Evolutionary conservation across 257 asterid species (phyloP).

Genomic region (Fraxinus excelsior): DNA sequence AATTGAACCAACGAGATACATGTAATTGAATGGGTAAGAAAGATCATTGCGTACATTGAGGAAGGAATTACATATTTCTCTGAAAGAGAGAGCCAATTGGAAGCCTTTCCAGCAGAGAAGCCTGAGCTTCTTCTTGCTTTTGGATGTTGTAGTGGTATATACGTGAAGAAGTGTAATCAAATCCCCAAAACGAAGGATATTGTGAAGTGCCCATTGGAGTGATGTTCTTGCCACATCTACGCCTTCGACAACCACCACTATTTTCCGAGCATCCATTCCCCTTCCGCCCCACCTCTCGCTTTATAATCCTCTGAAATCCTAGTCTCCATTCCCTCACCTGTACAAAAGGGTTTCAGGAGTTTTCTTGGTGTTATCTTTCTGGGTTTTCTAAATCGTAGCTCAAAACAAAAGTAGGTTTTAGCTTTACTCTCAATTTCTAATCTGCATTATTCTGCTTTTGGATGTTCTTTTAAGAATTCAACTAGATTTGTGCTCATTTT

Average conservation of each 20-base stretch:
- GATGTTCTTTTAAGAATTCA: no score
- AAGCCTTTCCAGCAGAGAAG: constrained; percentile 69
- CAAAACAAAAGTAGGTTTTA: no score
- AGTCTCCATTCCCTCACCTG: no score
- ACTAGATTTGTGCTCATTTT: no score
- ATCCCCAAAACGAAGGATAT: constrained; percentile 66
- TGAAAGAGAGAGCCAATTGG: constrained; percentile 81
- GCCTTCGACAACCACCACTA: constrained; percentile 84
- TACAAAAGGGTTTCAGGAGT: no score
- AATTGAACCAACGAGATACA: neutral
- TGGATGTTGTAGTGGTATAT: constrained; percentile 44
- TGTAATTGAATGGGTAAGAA: neutral
- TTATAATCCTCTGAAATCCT: no score
- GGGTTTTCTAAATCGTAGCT: no score
- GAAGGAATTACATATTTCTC: constrained; percentile 70
- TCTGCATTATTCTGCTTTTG: no score
- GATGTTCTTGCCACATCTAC: constrained; percentile 71
- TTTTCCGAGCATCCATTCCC: constrained; percentile 41
- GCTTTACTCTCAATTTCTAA: no score
- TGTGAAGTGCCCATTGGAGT: constrained; percentile 77
- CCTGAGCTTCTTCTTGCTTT: constrained; percentile 59
- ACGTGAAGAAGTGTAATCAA: constrained; percentile 74
- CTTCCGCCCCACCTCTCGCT: neutral
- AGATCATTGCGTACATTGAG: constrained; percentile 48
- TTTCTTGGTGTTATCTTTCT: no score